Conservation (phyloP, 176 grass and related monocot species). For the sorghum (Sorghum bicolor) region Sorghum_bicolor_NCBIv3 NC_012877.2:2969001-2969500, state of each 20-base stretch:
- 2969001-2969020: neutral
- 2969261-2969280: neutral
- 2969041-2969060: too few species aligned
- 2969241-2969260: neutral
- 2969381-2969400: neutral
- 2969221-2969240: neutral
- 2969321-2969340: neutral
- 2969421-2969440: neutral
- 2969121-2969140: neutral
- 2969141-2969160: neutral
- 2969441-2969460: slow-evolving; percentile 10
- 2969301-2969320: neutral
- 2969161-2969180: neutral
- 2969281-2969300: neutral
- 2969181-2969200: neutral
- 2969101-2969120: neutral
- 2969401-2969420: neutral
- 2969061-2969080: neutral
- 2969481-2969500: neutral
- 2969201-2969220: neutral
- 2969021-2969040: neutral
- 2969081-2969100: too few species aligned
- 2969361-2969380: neutral
- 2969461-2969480: neutral
- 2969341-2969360: neutral